Percentiles rank a stretch among this genome's conserved stretches.
Conservation (phyloP, 495 filamentous ascomycete species). For the Talaromyces wortmannii region DNA sequence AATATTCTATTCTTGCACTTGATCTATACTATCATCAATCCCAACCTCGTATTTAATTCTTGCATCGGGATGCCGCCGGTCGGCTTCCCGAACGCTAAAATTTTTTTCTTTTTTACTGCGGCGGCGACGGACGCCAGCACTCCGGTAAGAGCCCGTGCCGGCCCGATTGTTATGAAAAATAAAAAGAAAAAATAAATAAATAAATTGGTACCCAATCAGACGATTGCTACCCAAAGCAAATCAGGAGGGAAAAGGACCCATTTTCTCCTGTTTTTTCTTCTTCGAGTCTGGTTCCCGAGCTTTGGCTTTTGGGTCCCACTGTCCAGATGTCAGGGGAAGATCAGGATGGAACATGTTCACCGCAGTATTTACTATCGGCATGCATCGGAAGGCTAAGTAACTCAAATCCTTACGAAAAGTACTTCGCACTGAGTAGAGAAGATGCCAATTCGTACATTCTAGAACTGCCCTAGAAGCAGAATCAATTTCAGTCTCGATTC, state of each 20-base stretch:
- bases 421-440: too few species aligned
- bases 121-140: too few species aligned
- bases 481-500: too few species aligned
- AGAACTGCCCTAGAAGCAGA: too few species aligned
- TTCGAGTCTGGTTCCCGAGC: neutral
- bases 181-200: neutral
- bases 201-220: neutral
- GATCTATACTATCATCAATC: neutral
- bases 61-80: neutral
- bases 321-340: neutral
- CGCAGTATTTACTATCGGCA: too few species aligned
- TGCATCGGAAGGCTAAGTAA: too few species aligned
- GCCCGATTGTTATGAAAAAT: neutral
- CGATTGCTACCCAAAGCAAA: neutral
- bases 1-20: too few species aligned
- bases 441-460: too few species aligned
- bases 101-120: neutral
- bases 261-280: neutral
- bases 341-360: too few species aligned
- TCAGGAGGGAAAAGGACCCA: too few species aligned
- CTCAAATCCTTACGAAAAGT: too few species aligned
- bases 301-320: neutral
- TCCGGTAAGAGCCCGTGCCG: neutral
- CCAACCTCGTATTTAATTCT: neutral
- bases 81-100: neutral